Evolutionary conservation across 495 filamentous ascomycete species (phyloP).

Genomic region (Lophiostoma macrostomum): DNA sequence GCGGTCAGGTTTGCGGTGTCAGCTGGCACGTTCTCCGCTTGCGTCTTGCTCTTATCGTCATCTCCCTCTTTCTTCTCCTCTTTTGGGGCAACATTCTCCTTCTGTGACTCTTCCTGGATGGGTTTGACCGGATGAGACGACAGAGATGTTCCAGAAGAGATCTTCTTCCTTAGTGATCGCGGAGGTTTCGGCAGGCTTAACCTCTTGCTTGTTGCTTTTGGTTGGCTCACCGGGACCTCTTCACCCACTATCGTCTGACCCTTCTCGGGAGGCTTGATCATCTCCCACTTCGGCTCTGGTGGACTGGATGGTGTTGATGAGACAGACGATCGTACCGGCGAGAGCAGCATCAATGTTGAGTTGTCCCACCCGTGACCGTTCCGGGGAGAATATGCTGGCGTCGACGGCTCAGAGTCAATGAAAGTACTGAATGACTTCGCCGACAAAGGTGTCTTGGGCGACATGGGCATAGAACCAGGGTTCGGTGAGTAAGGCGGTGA

Average conservation of each 20-base stretch:
- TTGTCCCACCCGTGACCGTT: conserved; percentile 7
- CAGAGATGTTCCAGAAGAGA: background rate
- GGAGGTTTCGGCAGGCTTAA: background rate
- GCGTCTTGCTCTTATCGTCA: background rate
- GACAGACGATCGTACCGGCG: conserved; percentile 5
- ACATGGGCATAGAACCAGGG: background rate
- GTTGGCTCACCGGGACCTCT: too few relatives aligned
- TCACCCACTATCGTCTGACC: too few relatives aligned
- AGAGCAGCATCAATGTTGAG: conserved; percentile 16
- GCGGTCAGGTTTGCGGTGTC: conserved; percentile 5
- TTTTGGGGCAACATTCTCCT: conserved; percentile 5
- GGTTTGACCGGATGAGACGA: conserved; percentile 1
- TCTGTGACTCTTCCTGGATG: background rate
- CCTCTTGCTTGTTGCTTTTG: background rate
- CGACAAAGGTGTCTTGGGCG: conserved; percentile 22
- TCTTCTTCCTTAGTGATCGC: too few relatives aligned
- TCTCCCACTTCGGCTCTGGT: background rate
- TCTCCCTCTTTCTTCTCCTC: background rate
- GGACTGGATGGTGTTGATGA: too few relatives aligned
- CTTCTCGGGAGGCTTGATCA: too few relatives aligned
- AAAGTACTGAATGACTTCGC: conserved; percentile 27
- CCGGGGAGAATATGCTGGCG: conserved; percentile 24
- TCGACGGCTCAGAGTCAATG: conserved; percentile 27
- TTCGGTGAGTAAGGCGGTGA: background rate
- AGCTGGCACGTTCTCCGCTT: background rate